Percentiles rank a stretch among this genome's conserved stretches.
Conservation (phyloP, 2,329 filamentous ascomycete species). For the Aureobasidium subglaciale region DNA sequence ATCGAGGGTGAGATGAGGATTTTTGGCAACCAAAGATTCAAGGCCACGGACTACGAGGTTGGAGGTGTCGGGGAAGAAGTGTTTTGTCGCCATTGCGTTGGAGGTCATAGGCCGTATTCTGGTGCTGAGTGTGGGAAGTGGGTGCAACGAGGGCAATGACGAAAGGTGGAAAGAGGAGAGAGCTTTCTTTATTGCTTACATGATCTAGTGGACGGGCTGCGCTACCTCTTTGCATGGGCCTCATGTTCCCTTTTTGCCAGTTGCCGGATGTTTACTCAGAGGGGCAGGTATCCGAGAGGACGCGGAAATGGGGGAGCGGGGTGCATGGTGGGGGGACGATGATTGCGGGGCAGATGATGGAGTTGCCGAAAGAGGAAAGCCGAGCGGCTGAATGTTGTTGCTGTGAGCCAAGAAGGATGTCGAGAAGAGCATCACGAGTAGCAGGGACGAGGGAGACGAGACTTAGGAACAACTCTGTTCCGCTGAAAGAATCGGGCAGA, state of each 20-base stretch:
- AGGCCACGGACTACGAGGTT: conserved; percentile 45
- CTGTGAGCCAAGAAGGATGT: no score
- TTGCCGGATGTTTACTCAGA: neutral
- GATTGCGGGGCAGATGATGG: neutral
- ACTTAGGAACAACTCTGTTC: neutral
- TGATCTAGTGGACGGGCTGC: no score
- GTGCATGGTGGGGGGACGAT: neutral
- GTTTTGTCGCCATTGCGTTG: conserved; percentile 44
- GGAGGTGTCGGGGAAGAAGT: conserved; percentile 46
- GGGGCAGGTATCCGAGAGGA: neutral
- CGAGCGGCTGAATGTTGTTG: conserved; percentile 3
- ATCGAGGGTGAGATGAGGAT: conserved; percentile 39
- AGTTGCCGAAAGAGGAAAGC: neutral
- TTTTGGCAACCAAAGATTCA: conserved; percentile 40
- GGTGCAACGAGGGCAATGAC: neutral
- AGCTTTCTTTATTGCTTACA: neutral
- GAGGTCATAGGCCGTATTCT: neutral
- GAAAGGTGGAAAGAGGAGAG: neutral
- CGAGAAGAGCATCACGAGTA: no score
- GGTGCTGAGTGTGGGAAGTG: neutral
- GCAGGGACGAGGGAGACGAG: neutral
- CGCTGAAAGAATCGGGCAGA: neutral
- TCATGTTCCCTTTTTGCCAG: neutral
- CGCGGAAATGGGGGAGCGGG: neutral
- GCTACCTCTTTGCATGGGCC: no score